phyloP scores from a whole-genome alignment of 1,284 basidiomycete genomes.

The Ganoderma leucocontextum region DNA sequence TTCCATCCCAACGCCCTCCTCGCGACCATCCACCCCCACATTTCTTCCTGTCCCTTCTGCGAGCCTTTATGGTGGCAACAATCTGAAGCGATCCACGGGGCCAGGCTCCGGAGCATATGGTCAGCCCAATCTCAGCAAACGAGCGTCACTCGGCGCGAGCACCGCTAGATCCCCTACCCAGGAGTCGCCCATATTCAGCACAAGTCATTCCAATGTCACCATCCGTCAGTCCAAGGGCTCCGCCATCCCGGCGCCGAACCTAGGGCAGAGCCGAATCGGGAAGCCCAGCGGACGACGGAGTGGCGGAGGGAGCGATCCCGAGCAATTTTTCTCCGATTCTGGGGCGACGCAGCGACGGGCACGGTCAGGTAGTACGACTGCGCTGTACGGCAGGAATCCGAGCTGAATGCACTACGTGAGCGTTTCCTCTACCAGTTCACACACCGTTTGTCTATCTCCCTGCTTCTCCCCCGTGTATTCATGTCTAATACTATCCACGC shows the following conservation, averaged over 20 bases:
- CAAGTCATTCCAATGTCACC: conserved; percentile 57
- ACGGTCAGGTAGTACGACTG: conserved; percentile 35
- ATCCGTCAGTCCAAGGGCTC: conserved; percentile 55
- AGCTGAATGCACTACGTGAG: conserved; percentile 13
- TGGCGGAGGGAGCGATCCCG: conserved; percentile 44
- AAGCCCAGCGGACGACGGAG: conserved; percentile 63
- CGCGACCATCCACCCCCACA: conserved; percentile 78
- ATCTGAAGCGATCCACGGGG: conserved; percentile 67
- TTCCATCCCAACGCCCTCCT: conserved; percentile 71
- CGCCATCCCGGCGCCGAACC: conserved; percentile 46
- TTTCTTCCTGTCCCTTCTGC: conserved; percentile 72
- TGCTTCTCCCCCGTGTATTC: conserved; percentile 8
- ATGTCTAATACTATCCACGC: conserved; percentile 4
- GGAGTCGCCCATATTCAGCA: conserved; percentile 36
- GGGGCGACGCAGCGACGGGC: conserved; percentile 33
- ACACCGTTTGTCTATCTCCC: background rate
- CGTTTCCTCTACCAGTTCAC: conserved; percentile 7
- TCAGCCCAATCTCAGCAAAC: conserved; percentile 50
- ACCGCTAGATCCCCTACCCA: conserved; percentile 36
- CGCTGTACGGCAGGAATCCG: conserved; percentile 28
- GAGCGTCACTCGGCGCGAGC: conserved; percentile 60
- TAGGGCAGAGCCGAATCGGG: conserved; percentile 72
- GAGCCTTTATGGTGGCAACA: conserved; percentile 52
- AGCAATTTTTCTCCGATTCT: conserved; percentile 29
- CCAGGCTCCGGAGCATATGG: conserved; percentile 51